Conservation (phyloP, 1,284 basidiomycete genomes). For the Cutaneotrichosporon arboriforme region DNA sequence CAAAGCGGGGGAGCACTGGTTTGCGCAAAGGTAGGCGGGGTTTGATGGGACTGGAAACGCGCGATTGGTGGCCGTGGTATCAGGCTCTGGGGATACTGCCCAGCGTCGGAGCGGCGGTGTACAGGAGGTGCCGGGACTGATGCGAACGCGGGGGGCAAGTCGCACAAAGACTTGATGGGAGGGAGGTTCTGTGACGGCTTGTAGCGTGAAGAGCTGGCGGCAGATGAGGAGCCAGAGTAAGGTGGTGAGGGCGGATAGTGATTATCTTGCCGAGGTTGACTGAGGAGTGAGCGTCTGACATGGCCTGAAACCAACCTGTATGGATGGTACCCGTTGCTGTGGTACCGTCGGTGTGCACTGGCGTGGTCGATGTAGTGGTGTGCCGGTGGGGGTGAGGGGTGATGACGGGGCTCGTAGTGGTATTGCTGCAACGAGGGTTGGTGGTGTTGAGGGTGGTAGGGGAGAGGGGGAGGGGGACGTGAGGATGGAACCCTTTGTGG, state of each 20-base stretch:
- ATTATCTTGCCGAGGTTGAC: neutral
- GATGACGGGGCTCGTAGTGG: too few relatives aligned
- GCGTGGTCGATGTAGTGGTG: constrained; percentile 1
- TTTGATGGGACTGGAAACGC: too few relatives aligned
- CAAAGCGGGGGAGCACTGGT: neutral
- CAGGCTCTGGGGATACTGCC: neutral
- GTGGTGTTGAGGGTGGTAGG: constrained; percentile 1
- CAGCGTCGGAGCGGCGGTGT: neutral
- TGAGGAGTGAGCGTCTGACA: neutral
- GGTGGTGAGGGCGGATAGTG: constrained; percentile 2
- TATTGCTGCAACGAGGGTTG: neutral
- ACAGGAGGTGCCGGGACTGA: neutral
- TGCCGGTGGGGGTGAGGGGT: neutral
- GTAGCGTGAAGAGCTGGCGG: neutral
- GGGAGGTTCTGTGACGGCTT: neutral
- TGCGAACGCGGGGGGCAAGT: neutral
- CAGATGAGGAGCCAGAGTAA: neutral
- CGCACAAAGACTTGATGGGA: neutral
- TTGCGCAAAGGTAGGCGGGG: neutral
- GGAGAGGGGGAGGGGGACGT: neutral
- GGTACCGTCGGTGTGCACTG: neutral
- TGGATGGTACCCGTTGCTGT: constrained; percentile 7
- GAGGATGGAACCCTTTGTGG: neutral
- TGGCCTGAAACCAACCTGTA: constrained; percentile 1
- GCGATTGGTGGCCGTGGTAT: neutral